These are phyloP conservation scores for Clarireedia paspali DNA, from an alignment of 2,329 filamentous ascomycete species.

Conservation along the genomic window DNA sequence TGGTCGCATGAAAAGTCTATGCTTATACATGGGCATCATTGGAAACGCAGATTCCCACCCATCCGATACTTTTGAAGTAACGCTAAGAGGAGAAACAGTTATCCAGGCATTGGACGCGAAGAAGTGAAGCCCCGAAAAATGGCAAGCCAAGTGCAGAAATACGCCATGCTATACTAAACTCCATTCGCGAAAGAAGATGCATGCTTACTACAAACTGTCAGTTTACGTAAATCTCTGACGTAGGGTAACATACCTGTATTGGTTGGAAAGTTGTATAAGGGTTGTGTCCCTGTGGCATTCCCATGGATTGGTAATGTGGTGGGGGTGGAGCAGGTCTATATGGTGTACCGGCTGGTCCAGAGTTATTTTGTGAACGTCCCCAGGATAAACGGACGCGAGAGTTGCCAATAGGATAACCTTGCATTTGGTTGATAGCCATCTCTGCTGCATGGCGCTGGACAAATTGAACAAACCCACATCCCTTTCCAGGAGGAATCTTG, in stretches of 20 bases:
- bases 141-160: constrained; percentile 28
- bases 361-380: constrained; percentile 99
- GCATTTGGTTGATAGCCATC: constrained; percentile 99
- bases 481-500: constrained; percentile 98
- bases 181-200: constrained; percentile 28
- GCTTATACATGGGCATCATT: constrained; percentile 32
- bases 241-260: constrained; percentile 24
- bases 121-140: constrained; percentile 27
- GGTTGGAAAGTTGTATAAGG: constrained; percentile 30
- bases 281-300: constrained; percentile 27
- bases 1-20: constrained; percentile 32
- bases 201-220: constrained; percentile 25
- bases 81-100: constrained; percentile 32
- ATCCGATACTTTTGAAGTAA: constrained; percentile 32
- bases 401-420: constrained; percentile 98
- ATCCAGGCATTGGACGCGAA: constrained; percentile 31
- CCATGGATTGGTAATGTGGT: constrained; percentile 63
- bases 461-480: constrained; percentile 97
- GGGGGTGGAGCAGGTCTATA: constrained; percentile 88
- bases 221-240: not conserved
- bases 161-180: constrained; percentile 31
- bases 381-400: constrained; percentile 95
- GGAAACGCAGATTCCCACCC: constrained; percentile 31
- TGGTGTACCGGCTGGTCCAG: constrained; percentile 86
- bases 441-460: constrained; percentile 97